Percentiles rank a stretch among this genome's conserved stretches.
These are phyloP conservation scores for Phytophthora capsici DNA, from an alignment of 352 stramenopile species.

Conservation along the genomic window DNA sequence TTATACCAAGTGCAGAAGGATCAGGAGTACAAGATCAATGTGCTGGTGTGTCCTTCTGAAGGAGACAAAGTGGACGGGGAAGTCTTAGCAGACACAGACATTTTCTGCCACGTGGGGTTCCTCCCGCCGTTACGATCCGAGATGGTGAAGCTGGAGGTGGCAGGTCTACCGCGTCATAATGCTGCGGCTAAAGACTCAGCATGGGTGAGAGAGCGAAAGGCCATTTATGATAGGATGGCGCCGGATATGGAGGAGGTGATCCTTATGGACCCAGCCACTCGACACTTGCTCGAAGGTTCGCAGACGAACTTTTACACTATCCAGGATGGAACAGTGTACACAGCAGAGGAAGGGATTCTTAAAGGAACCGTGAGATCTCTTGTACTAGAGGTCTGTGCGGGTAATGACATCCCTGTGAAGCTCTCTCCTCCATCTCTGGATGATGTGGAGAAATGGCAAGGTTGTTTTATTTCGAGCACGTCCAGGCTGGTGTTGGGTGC, in stretches of 20 bases:
- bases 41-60: slow-evolving; percentile 63
- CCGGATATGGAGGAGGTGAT: slow-evolving; percentile 78
- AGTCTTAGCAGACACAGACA: slow-evolving; percentile 44
- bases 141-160: slow-evolving; percentile 76
- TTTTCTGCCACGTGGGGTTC: slow-evolving; percentile 81
- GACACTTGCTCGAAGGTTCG: slow-evolving; percentile 72
- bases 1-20: slow-evolving; percentile 46
- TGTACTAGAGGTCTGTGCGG: slow-evolving; percentile 68
- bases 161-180: slow-evolving; percentile 74
- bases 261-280: slow-evolving; percentile 68
- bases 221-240: slow-evolving; percentile 74
- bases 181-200: slow-evolving; percentile 76
- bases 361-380: slow-evolving; percentile 81
- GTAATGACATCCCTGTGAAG: slow-evolving; percentile 60
- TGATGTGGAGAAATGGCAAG: slow-evolving; percentile 67
- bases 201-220: slow-evolving; percentile 79
- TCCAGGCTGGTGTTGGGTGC: slow-evolving; percentile 78
- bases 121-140: slow-evolving; percentile 62
- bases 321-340: slow-evolving; percentile 59
- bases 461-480: slow-evolving; percentile 86
- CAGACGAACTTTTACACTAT: slow-evolving; percentile 89
- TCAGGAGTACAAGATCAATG: slow-evolving; percentile 87
- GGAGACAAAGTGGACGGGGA: slow-evolving; percentile 18
- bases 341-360: slow-evolving; percentile 73
- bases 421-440: slow-evolving; percentile 61